These are phyloP conservation scores for Dothistroma septosporum DNA, from an alignment of 2,329 filamentous ascomycete species.

Conservation along the genomic window DNA sequence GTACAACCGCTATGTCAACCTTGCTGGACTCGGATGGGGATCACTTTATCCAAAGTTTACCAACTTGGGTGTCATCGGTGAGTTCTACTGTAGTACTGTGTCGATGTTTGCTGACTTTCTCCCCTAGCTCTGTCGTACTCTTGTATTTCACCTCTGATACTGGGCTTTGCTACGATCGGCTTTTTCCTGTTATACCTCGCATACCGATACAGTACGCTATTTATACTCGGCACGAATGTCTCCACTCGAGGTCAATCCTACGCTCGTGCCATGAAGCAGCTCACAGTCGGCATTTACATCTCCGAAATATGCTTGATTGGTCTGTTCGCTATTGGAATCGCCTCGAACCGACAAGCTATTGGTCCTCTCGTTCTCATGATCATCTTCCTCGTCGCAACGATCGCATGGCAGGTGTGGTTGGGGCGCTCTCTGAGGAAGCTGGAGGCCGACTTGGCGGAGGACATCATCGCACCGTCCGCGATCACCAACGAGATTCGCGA, in stretches of 20 bases:
- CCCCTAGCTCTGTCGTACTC: constrained; percentile 41
- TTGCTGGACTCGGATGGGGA: constrained; percentile 42
- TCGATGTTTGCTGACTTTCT: neutral
- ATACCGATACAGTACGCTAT: constrained; percentile 48
- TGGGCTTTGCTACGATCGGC: constrained; percentile 43
- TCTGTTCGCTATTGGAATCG: constrained; percentile 41
- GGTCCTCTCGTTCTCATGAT: constrained; percentile 41
- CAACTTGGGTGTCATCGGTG: constrained; percentile 38
- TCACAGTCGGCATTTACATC: constrained; percentile 45
- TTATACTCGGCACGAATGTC: constrained; percentile 42
- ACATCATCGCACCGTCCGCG: constrained; percentile 3
- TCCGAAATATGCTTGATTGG: constrained; percentile 45
- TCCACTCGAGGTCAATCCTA: constrained; percentile 45
- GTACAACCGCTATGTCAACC: constrained; percentile 41
- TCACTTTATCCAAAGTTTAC: constrained; percentile 42
- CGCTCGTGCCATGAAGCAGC: constrained; percentile 42
- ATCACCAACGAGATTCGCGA: constrained; percentile 21
- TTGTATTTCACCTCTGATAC: constrained; percentile 44
- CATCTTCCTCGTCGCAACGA: constrained; percentile 36
- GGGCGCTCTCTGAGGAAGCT: constrained; percentile 30
- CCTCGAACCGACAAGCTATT: constrained; percentile 28
- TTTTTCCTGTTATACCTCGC: constrained; percentile 44
- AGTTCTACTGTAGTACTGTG: neutral
- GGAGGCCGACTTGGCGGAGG: constrained; percentile 32
- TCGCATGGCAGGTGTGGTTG: constrained; percentile 40